Percentiles rank a stretch among this genome's conserved stretches.
Evolutionary conservation across 352 stramenopile species (phyloP).

Genomic region (Peronospora destructor): DNA sequence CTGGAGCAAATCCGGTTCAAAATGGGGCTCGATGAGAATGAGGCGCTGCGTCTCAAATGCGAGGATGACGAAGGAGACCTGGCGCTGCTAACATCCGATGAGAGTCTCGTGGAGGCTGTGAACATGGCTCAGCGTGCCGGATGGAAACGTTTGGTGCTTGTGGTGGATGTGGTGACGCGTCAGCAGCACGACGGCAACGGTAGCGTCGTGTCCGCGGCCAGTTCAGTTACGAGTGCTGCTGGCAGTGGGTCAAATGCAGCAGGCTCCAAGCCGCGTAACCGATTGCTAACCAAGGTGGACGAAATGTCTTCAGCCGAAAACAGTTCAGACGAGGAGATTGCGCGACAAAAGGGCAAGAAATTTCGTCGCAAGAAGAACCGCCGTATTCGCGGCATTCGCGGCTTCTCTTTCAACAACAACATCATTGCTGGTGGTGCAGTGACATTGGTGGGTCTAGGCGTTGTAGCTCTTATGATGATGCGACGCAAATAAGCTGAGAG

Average conservation of each 20-base stretch:
- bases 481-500: conserved; percentile 43
- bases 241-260: conserved; percentile 16
- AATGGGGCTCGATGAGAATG: conserved; percentile 50
- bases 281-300: conserved; percentile 75
- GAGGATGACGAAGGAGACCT: conserved; percentile 85
- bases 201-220: conserved; percentile 32
- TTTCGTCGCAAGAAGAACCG: conserved; percentile 37
- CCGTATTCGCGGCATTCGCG: conserved; percentile 2
- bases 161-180: conserved; percentile 70
- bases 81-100: conserved; percentile 75
- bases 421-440: conserved; percentile 34
- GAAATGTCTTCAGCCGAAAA: conserved; percentile 56
- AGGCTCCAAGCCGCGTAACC: conserved; percentile 29
- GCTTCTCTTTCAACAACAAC: conserved; percentile 13
- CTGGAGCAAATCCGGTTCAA: conserved; percentile 79
- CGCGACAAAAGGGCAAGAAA: conserved; percentile 40
- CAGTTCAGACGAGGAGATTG: conserved; percentile 40
- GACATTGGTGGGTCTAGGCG: conserved; percentile 40
- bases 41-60: conserved; percentile 78
- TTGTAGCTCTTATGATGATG: conserved; percentile 49
- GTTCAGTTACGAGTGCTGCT: conserved; percentile 18
- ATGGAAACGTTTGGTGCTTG: conserved; percentile 79
- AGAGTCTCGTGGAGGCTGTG: conserved; percentile 81
- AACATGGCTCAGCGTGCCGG: conserved; percentile 77
- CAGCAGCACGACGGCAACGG: conserved; percentile 28